Percentiles rank a stretch among this genome's conserved stretches.
Conservation (phyloP, 176 grass and related monocot species). For the Eragrostis nindensis region DNA sequence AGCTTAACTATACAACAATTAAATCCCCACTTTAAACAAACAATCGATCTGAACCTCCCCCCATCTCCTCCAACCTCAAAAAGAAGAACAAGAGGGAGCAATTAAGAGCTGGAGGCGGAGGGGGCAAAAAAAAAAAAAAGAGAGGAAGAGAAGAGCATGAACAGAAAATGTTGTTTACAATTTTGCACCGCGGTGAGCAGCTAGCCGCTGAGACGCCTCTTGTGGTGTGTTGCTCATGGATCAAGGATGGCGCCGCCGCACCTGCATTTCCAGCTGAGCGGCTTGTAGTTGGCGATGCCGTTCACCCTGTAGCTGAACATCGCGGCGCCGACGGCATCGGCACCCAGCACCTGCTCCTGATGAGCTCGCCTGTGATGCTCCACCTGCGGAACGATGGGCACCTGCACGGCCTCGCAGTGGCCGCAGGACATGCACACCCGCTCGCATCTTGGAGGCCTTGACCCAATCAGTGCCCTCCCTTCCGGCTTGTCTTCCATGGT, state of each 20-base stretch:
- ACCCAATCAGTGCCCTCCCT: slow-evolving; percentile 69
- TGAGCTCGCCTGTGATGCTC: background rate
- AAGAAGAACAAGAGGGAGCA: background rate
- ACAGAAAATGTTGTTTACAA: background rate
- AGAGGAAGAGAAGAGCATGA: background rate
- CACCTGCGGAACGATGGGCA: slow-evolving; percentile 66
- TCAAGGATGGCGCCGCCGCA: slow-evolving; percentile 78
- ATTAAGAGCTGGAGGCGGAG: background rate
- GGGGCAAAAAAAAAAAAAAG: background rate
- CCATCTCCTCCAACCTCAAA: background rate
- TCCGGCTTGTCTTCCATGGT: slow-evolving; percentile 4
- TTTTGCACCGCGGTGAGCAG: slow-evolving; percentile 27
- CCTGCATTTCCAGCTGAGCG: slow-evolving; percentile 92
- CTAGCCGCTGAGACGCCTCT: background rate
- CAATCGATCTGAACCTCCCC: background rate
- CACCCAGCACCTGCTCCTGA: background rate
- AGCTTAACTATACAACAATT: slow-evolving; percentile 26
- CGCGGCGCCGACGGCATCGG: background rate
- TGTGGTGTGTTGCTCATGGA: slow-evolving; percentile 33
- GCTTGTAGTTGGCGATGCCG: slow-evolving; percentile 83
- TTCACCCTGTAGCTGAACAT: slow-evolving; percentile 49
- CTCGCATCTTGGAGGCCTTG: slow-evolving; percentile 82
- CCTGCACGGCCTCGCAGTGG: slow-evolving; percentile 81
- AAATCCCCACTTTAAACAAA: background rate
- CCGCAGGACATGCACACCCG: slow-evolving; percentile 73